Base-by-base conservation (phyloP, 2,329 filamentous ascomycete species). In the Cercospora sesami region DNA sequence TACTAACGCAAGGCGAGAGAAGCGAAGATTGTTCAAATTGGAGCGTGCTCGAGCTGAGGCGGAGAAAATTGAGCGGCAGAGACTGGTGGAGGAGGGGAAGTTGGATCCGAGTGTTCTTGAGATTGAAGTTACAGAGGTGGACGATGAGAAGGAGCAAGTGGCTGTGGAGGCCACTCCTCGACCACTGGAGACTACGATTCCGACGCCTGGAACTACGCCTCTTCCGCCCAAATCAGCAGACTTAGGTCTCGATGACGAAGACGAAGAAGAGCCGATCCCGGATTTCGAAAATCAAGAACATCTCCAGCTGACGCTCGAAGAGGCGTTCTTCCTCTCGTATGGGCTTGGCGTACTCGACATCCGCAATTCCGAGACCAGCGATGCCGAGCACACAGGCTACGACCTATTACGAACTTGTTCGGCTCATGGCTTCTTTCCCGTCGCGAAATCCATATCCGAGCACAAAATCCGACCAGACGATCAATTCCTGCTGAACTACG, bases 291-390 rank as follows among this genome's bases (percentile, higher is more conserved):
- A 81, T 80, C 77, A 91, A 80, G 95, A 99, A 75, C 93, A 97
- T 76, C 88, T 97, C n/a, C 95, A 98, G 77, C 84, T 99, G 8
- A 93, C 90, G 2, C 86, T 90, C 0, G 93, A 97, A 78, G 95
- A 99, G 80, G 90, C 93, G 0, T 96, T 98, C 80, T 99, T 97
- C 78, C 85, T 99, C 9, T 85, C 84, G 4, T 98, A 96, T 77
- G 90, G 86, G 0, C 83, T 99, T 1, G 94, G 94, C 0, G 86
- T 86, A 4, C 84, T 99, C 8, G 81, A 84, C 3, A 84, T 98
- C 1, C 84, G 89, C 67, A 80, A 83, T 1, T 7, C 72, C 76
- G 21, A 33, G 39, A 48, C 51, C 39, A 77, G 68, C 69, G 21
- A 39, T 28, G 45, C 71, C 18, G 77, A 81, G 59, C 72, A 30